These are phyloP conservation scores for Carallia pectinifolia DNA, from an alignment of 345 rosid species.

Conservation along the genomic window DNA sequence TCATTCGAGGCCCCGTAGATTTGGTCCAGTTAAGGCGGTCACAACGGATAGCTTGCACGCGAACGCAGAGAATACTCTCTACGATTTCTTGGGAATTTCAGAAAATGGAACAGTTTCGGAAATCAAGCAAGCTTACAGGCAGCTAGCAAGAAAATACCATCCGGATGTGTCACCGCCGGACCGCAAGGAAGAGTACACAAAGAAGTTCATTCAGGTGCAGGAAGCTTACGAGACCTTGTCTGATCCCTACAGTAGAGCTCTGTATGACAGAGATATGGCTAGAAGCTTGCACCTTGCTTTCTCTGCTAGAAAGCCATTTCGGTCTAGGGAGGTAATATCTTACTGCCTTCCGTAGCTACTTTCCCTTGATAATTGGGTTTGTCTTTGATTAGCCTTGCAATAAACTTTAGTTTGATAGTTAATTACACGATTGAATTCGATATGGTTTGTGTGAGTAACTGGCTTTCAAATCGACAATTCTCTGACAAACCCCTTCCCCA, in stretches of 20 bases:
- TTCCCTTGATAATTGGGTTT: background rate
- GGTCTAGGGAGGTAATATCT: background rate
- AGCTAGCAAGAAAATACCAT: slow-evolving; percentile 10
- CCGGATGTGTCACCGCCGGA: slow-evolving; percentile 10
- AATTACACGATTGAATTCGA: no score
- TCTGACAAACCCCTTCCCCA: no score
- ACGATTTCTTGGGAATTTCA: slow-evolving; percentile 10
- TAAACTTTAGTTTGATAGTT: background rate
- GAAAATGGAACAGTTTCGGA: background rate
- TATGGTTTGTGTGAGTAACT: no score
- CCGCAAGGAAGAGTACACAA: slow-evolving; percentile 7
- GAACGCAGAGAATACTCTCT: slow-evolving; percentile 15
- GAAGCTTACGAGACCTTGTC: slow-evolving; percentile 19
- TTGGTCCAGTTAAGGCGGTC: background rate
- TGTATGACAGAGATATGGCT: slow-evolving; percentile 11
- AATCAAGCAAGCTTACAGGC: slow-evolving; percentile 12
- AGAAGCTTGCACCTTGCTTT: background rate
- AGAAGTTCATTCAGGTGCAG: slow-evolving; percentile 14
- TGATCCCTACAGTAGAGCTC: slow-evolving; percentile 9
- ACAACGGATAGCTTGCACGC: background rate
- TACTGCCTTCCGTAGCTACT: background rate
- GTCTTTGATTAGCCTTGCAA: background rate
- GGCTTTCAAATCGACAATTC: no score
- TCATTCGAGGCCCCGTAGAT: background rate
- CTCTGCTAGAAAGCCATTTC: background rate